Evolutionary conservation across 306 rosid species (phyloP), one percentile per base, ranked within the genome.

Genomic region (Hylodesmum podocarpum): DNA sequence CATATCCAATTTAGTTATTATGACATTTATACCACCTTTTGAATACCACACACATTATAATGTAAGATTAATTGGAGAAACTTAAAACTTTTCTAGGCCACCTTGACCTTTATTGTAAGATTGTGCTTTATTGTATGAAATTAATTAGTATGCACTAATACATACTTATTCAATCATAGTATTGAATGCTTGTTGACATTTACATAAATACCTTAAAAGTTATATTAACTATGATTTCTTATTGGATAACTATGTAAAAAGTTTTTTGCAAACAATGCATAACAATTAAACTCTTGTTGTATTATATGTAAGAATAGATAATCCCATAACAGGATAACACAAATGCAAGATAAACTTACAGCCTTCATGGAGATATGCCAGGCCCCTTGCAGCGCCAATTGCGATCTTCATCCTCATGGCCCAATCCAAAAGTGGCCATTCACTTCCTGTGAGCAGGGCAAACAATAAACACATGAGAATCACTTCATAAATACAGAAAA

Each of bases 331-430:
- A 31, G n/a, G 61, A 54, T 31, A 21, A 55, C 41, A 31, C 21
- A 68, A 66, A 43, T 36, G 79, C 43, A 31, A 72, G 13, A 43
- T 68, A 54, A 25, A 76, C 97, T 72, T 86, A 92, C 98, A 95
- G 31, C 92, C 99, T 80, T 91, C 97, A 41, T 95, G 99, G 33
- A 95, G 78, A 81, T 95, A 95, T 40, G 98, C 90, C 59, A 95
- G 78, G 6, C 99, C 99, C 87, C 89, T 95, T 8, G 99, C 99
- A 15, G 99, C 77, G 24, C 97, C 99, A 62, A 88, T 55, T 77
- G 97, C 98, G 69, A 92, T 87, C 90, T 88, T 95, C 71, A 83
- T 63, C 86, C 99, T 89, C 70, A 83, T 86, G 13, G 82, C 18
- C 99, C 99, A 95, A 47, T 88, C 96, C 93, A 95, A 86, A 73